Evolutionary conservation across 768 basidiomycete genomes (phyloP).

Genomic region (Naganishia vishniacii): DNA sequence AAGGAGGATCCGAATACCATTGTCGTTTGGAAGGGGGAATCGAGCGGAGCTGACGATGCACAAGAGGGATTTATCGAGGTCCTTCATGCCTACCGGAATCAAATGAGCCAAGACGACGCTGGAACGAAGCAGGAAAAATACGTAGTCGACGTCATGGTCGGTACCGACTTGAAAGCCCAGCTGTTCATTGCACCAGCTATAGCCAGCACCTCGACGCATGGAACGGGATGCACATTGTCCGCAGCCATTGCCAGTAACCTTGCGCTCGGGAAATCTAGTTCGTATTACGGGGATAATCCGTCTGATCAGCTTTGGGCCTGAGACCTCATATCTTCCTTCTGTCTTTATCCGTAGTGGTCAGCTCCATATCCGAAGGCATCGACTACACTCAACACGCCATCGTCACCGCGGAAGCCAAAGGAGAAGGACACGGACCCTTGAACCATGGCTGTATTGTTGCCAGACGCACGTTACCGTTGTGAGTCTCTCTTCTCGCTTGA

Average conservation of each 20-base stretch:
- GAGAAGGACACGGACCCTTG: constrained; percentile 73
- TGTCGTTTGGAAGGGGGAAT: constrained; percentile 12
- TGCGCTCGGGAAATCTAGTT: constrained; percentile 54
- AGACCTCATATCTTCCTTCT: neutral
- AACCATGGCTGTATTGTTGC: constrained; percentile 71
- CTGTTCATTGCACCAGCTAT: constrained; percentile 54
- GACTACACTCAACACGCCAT: constrained; percentile 73
- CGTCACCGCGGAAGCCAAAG: constrained; percentile 61
- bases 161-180: constrained; percentile 1
- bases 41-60: constrained; percentile 31
- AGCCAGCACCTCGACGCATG: constrained; percentile 63
- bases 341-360: constrained; percentile 51
- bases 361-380: constrained; percentile 61
- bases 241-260: constrained; percentile 70
- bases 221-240: constrained; percentile 87
- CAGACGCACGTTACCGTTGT: constrained; percentile 56
- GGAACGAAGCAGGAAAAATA: constrained; percentile 44
- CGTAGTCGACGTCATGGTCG: constrained; percentile 41
- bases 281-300: constrained; percentile 38
- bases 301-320: no score
- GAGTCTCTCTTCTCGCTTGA: constrained; percentile 44
- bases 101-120: constrained; percentile 19
- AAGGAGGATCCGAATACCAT: constrained; percentile 29
- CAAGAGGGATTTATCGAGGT: constrained; percentile 37
- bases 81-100: constrained; percentile 19